These are phyloP conservation scores for Sclerotinia spermophila DNA, from an alignment of 2,329 filamentous ascomycete genomes.

Conservation along the genomic window DNA sequence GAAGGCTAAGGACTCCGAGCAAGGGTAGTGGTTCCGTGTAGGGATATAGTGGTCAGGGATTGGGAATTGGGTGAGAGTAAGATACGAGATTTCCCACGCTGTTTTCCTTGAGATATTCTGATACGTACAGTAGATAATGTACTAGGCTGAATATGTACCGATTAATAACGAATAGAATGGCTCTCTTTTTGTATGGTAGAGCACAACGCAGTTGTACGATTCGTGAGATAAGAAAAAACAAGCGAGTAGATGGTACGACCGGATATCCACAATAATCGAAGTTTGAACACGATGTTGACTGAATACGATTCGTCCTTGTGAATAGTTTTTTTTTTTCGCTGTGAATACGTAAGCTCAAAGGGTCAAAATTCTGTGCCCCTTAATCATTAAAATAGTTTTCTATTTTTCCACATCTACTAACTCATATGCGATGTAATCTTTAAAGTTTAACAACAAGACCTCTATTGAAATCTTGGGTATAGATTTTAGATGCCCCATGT, in stretches of 20 bases:
- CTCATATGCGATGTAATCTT: not conserved
- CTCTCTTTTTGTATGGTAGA: not conserved
- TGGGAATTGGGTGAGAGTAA: not conserved
- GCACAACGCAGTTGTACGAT: not conserved
- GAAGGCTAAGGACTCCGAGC: conserved; percentile 2
- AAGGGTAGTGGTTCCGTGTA: conserved; percentile 7
- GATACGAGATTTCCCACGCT: conserved; percentile 16
- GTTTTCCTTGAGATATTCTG: conserved; percentile 1
- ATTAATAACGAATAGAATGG: not conserved
- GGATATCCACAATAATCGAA: not conserved
- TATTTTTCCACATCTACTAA: not conserved
- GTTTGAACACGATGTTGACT: not conserved
- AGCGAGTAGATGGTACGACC: not conserved
- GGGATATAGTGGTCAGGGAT: not conserved
- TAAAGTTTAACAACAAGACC: not conserved
- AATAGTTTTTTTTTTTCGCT: not conserved
- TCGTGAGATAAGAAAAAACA: not conserved
- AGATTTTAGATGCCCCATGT: not conserved
- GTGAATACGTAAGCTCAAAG: conserved; percentile 1
- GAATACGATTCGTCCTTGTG: conserved; percentile 6
- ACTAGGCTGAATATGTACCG: not conserved
- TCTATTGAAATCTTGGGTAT: not conserved
- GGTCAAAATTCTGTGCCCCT: not conserved
- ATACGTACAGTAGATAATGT: not conserved
- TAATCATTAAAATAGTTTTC: not conserved